phyloP scores from a whole-genome alignment of 2,329 filamentous ascomycete genomes.

The Aureobasidium sp. region DNA sequence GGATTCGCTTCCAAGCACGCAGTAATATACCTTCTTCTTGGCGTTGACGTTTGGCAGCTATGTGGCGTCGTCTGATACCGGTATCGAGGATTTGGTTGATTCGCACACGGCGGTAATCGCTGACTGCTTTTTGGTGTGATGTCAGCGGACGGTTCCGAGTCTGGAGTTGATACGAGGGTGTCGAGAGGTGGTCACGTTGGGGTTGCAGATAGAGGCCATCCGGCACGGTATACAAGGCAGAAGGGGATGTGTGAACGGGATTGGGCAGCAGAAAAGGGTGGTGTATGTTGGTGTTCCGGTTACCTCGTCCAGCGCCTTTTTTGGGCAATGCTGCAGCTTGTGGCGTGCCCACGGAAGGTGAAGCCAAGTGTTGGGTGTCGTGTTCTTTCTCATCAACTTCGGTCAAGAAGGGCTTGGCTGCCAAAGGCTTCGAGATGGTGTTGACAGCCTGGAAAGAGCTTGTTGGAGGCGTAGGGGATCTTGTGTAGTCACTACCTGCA shows the following conservation, averaged over 20 bases:
- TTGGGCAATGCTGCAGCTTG: conserved; percentile 18
- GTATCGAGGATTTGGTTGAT: conserved; percentile 76
- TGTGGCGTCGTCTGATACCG: conserved; percentile 59
- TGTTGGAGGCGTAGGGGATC: conserved; percentile 32
- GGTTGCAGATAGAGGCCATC: background rate
- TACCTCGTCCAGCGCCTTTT: conserved; percentile 41
- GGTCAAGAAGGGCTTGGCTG: conserved; percentile 40
- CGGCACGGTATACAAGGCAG: background rate
- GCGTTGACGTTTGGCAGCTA: conserved; percentile 52
- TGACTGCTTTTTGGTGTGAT: conserved; percentile 72
- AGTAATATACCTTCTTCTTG: conserved; percentile 58
- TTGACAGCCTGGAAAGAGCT: conserved; percentile 30
- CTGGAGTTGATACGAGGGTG: conserved; percentile 26
- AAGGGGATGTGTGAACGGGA: conserved; percentile 11
- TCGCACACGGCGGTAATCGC: conserved; percentile 66
- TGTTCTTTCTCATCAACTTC: conserved; percentile 29
- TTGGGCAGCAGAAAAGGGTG: conserved; percentile 27
- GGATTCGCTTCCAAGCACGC: conserved; percentile 56
- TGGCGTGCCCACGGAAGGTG: conserved; percentile 20
- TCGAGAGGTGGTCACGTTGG: conserved; percentile 23
- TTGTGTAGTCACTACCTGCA: conserved; percentile 38
- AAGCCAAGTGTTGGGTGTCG: background rate
- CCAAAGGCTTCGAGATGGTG: conserved; percentile 32
- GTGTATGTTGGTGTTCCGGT: conserved; percentile 28
- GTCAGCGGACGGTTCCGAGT: conserved; percentile 64